These are phyloP conservation scores for Arthromyces matolae DNA, from an alignment of 768 basidiomycete genomes.

Conservation along the genomic window DNA sequence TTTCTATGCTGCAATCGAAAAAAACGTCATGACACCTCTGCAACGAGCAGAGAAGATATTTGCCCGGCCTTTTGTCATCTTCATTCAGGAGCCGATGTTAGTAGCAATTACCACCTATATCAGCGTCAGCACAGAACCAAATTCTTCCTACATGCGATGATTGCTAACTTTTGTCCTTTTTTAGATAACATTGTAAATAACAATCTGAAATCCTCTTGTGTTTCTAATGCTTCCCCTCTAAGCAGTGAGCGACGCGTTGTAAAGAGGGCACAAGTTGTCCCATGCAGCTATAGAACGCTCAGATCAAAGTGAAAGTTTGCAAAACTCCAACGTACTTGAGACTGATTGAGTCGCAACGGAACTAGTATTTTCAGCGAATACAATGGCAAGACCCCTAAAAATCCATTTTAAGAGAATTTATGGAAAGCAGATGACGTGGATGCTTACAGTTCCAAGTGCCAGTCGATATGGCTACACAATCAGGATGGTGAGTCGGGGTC, in stretches of 20 bases:
- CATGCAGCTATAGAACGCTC: conserved; percentile 15
- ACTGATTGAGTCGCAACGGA: conserved; percentile 1
- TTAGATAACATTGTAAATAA: no score
- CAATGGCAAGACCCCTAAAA: conserved; percentile 25
- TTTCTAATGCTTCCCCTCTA: no score
- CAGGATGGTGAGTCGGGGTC: neutral
- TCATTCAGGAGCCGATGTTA: conserved; percentile 66
- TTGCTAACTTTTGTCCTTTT: conserved; percentile 4
- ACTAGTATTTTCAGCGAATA: conserved; percentile 28
- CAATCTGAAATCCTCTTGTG: no score
- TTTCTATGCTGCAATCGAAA: conserved; percentile 53
- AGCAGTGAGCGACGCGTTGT: no score
- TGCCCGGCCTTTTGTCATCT: conserved; percentile 57
- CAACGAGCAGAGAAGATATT: conserved; percentile 45
- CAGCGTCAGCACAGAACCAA: conserved; percentile 40
- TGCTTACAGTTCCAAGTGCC: neutral
- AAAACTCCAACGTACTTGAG: conserved; percentile 2
- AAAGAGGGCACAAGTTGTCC: conserved; percentile 36
- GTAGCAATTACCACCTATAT: conserved; percentile 59
- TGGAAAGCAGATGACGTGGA: neutral
- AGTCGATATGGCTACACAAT: neutral
- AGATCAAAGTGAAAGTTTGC: neutral
- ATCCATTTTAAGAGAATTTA: neutral
- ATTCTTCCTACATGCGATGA: no score
- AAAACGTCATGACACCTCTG: conserved; percentile 30